Evolutionary conservation across 2,329 filamentous ascomycete genomes (phyloP), one percentile per base, ranked within the genome.

Genomic region (Colletotrichum sp.): DNA sequence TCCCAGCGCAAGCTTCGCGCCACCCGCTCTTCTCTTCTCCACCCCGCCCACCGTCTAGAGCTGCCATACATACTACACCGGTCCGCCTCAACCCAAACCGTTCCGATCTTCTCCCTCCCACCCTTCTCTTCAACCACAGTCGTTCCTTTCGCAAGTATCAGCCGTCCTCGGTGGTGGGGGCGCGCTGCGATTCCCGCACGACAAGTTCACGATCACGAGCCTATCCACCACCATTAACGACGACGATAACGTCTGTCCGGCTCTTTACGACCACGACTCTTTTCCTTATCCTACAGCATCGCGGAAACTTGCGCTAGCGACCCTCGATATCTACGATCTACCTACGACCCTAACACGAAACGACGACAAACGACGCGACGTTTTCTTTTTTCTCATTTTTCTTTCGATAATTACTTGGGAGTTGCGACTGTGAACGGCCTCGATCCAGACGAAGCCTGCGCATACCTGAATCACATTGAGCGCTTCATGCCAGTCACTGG

Each of bases 21-120:
- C 76, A 76, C 76, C 76, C 76, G 69, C 66, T 76, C 73, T 71
- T 72, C 60, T 73, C 67, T 75, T 58, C 72, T 68, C 72, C 75
- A 76, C 75, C 63, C 74, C 67, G 68, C 68, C 74, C 66, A 71
- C 71, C 74, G 67, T 75, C 74, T 67, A 58, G 71, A 71, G 34
- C 74, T 76, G 74, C 74, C 72, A 77, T 76, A 76, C 76, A 76
- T 77, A 77, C 74, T 52, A 75, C 74, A 76, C 76, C 74, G 76
- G 70, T 55, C 76, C 76, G 76, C 76, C 76, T 77, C 73, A 65
- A 70, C 70, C 70, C 68, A 76, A 43, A n/a, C 74, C 61, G 72
- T 52, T 32, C 60, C 69, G 69, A 63, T 73, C 74, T 77, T 71
- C 70, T 61, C 64, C 55, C 73, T 72, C 72, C 73, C 68, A 72